These are phyloP conservation scores for Leptodermis oblonga DNA, from an alignment of 257 asterid species.

Conservation along the genomic window DNA sequence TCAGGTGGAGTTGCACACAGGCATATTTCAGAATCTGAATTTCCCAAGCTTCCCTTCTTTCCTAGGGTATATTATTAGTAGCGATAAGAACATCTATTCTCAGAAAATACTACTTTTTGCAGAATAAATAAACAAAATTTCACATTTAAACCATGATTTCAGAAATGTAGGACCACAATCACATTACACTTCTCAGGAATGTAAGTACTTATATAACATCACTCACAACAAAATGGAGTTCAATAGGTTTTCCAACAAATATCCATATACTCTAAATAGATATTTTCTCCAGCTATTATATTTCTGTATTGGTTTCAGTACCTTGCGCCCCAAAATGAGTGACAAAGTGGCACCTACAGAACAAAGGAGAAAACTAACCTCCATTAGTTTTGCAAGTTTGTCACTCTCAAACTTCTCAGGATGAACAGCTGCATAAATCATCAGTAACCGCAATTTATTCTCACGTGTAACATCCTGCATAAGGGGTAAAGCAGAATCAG, in stretches of 20 bases:
- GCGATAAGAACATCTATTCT: background rate
- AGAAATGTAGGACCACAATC: background rate
- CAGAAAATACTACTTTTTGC: background rate
- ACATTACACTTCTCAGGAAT: background rate
- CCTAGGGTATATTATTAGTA: background rate
- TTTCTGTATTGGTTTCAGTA: background rate
- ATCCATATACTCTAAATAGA: background rate
- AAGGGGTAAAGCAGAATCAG: slow-evolving; percentile 4
- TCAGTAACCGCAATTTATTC: slow-evolving; percentile 82
- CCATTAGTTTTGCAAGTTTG: slow-evolving; percentile 83
- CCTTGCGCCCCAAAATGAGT: background rate
- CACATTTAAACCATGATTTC: background rate
- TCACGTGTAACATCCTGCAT: slow-evolving; percentile 87
- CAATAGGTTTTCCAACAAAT: background rate
- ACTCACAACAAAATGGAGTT: background rate
- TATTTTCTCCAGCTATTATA: background rate
- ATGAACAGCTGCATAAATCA: slow-evolving; percentile 91
- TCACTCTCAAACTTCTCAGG: slow-evolving; percentile 95
- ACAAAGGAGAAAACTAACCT: slow-evolving; percentile 38
- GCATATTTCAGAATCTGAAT: background rate
- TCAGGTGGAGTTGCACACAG: background rate
- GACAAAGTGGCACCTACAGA: background rate
- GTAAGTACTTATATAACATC: background rate
- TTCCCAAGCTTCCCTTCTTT: background rate
- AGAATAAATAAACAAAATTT: background rate